These are phyloP conservation scores for Sugiyamaella novakii DNA, from an alignment of 1,139 yeast genomes.

Conservation along the genomic window DNA sequence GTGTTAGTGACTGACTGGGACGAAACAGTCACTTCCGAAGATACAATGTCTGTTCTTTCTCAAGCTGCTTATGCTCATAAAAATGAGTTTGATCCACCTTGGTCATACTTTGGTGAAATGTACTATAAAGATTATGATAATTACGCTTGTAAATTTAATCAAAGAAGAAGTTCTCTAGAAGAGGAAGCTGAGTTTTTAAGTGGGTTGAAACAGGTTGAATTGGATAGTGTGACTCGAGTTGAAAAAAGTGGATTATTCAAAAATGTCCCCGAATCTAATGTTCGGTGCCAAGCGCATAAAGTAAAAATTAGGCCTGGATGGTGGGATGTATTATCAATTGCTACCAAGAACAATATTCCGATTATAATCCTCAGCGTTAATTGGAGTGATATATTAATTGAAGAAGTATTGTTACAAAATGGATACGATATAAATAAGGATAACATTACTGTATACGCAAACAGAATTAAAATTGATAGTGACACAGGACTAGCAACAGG, in stretches of 20 bases:
- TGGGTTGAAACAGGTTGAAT: constrained; percentile 52
- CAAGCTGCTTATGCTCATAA: constrained; percentile 51
- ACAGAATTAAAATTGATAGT: constrained; percentile 52
- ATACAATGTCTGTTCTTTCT: constrained; percentile 58
- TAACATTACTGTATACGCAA: constrained; percentile 37
- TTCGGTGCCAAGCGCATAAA: constrained; percentile 44
- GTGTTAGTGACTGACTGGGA: constrained; percentile 64
- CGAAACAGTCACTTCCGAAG: constrained; percentile 62
- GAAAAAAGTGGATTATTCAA: constrained; percentile 48
- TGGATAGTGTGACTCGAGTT: constrained; percentile 53
- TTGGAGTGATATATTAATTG: constrained; percentile 61
- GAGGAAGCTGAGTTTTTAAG: constrained; percentile 51
- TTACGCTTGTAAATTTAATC: constrained; percentile 21
- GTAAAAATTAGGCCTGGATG: constrained; percentile 52
- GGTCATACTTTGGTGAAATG: constrained; percentile 50
- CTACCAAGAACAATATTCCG: constrained; percentile 41
- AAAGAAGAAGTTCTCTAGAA: constrained; percentile 32
- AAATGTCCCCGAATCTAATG: constrained; percentile 45
- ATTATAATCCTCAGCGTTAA: constrained; percentile 61
- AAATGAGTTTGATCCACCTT: constrained; percentile 46
- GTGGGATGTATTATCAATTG: constrained; percentile 42
- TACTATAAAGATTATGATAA: constrained; percentile 48
- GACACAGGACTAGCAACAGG: constrained; percentile 47
- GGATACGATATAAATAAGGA: constrained; percentile 39
- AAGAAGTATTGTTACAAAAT: constrained; percentile 43